These are phyloP conservation scores for Diaporthe sp. DNA, from an alignment of 2,329 filamentous ascomycete genomes.

Conservation along the genomic window DNA sequence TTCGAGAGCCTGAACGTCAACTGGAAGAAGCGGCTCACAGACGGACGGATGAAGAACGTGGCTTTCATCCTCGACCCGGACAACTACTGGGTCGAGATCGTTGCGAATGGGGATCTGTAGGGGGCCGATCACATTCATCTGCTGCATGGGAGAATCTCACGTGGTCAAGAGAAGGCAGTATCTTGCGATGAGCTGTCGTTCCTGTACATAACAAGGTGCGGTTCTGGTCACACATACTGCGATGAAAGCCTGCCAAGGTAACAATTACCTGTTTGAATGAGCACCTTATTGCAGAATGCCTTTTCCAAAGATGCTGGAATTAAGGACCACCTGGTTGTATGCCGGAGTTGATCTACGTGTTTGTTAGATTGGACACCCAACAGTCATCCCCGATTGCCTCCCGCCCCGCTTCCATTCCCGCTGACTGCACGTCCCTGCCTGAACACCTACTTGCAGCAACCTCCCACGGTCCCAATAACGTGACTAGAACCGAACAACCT, in stretches of 20 bases:
- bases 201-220: constrained; percentile 3
- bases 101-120: constrained; percentile 81
- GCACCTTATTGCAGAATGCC: not conserved
- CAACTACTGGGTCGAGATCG: constrained; percentile 83
- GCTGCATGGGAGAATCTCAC: not conserved
- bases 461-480: not conserved
- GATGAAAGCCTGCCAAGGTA: not conserved
- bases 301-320: not conserved
- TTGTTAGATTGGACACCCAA: no score
- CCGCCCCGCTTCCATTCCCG: no score
- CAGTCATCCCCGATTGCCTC: no score
- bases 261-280: not conserved
- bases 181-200: not conserved
- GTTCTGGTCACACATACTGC: not conserved
- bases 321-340: not conserved
- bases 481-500: not conserved
- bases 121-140: not conserved
- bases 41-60: constrained; percentile 93
- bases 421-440: not conserved
- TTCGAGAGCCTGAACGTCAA: constrained; percentile 86
- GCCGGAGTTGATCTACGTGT: not conserved
- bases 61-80: constrained; percentile 93
- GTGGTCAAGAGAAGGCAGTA: not conserved
- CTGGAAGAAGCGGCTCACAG: constrained; percentile 97
- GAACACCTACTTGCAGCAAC: constrained; percentile 6